phyloP scores from a whole-genome alignment of 2,329 filamentous ascomycete genomes.

The Penicillium italicum region DNA sequence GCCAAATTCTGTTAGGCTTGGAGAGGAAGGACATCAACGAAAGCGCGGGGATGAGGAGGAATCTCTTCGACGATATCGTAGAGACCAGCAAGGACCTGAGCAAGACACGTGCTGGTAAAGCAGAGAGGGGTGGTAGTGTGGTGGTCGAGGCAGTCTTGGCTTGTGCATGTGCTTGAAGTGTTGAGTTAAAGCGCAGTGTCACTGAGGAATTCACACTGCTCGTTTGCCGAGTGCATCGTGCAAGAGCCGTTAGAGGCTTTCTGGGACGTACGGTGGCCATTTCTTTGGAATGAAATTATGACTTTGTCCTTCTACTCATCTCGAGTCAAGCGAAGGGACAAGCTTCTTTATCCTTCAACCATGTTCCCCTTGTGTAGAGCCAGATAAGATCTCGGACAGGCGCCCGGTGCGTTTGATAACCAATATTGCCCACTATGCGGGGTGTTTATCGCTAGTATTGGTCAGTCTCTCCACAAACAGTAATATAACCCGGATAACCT shows the following conservation, averaged over 20 bases:
- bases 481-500: neutral
- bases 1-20: slow-evolving; percentile 45
- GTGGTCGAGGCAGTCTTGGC: slow-evolving; percentile 1
- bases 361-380: neutral
- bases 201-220: neutral
- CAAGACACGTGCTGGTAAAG: slow-evolving; percentile 35
- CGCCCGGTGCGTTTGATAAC: slow-evolving; percentile 2
- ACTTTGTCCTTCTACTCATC: neutral
- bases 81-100: slow-evolving; percentile 45
- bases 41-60: slow-evolving; percentile 67
- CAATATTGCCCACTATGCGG: neutral
- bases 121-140: slow-evolving; percentile 22
- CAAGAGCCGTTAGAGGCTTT: slow-evolving; percentile 2
- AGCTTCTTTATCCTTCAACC: slow-evolving; percentile 3
- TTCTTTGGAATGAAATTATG: neutral
- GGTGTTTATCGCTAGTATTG: neutral
- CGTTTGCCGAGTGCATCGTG: neutral
- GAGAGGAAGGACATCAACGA: slow-evolving; percentile 65
- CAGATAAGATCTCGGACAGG: slow-evolving; percentile 4
- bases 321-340: neutral
- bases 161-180: slow-evolving; percentile 13
- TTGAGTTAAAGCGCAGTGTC: slow-evolving; percentile 17
- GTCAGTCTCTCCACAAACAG: neutral
- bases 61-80: slow-evolving; percentile 47
- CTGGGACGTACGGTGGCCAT: slow-evolving; percentile 3